Evolutionary conservation across 2,329 filamentous ascomycete genomes (phyloP).

Genomic region (Colletotrichum godetiae): DNA sequence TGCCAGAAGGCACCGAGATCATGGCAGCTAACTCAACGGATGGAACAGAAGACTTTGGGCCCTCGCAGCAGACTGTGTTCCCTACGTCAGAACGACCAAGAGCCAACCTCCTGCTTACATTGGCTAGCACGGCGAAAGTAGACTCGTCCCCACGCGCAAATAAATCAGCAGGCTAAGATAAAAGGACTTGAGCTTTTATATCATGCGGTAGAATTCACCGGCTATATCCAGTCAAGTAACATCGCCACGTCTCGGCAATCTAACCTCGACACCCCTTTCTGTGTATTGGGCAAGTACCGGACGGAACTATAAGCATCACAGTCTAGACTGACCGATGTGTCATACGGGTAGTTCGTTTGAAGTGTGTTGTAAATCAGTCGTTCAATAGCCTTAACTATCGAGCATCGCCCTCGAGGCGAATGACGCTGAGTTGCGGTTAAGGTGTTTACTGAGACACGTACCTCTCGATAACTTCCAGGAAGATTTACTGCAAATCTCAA

Average conservation of each 20-base stretch:
- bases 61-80: too few relatives aligned
- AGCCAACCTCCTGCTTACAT: too few relatives aligned
- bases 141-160: not conserved
- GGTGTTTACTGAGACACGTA: not conserved
- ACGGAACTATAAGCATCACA: not conserved
- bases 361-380: not conserved
- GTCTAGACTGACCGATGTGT: not conserved
- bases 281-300: conserved; percentile 5
- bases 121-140: not conserved
- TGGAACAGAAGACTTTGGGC: too few relatives aligned
- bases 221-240: conserved; percentile 12
- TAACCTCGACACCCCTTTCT: not conserved
- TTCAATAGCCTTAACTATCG: not conserved
- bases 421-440: not conserved
- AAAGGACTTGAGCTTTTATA: not conserved
- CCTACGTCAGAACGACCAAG: not conserved
- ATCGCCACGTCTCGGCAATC: conserved; percentile 14
- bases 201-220: conserved; percentile 13
- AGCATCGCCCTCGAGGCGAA: not conserved
- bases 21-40: too few relatives aligned
- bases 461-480: not conserved
- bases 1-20: too few relatives aligned
- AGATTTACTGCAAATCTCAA: not conserved
- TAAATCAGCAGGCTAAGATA: not conserved
- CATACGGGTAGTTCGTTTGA: not conserved